Evolutionary conservation across 2,329 filamentous ascomycete genomes (phyloP), one percentile per base, ranked within the genome.

Genomic region (Parastagonospora nodorum): DNA sequence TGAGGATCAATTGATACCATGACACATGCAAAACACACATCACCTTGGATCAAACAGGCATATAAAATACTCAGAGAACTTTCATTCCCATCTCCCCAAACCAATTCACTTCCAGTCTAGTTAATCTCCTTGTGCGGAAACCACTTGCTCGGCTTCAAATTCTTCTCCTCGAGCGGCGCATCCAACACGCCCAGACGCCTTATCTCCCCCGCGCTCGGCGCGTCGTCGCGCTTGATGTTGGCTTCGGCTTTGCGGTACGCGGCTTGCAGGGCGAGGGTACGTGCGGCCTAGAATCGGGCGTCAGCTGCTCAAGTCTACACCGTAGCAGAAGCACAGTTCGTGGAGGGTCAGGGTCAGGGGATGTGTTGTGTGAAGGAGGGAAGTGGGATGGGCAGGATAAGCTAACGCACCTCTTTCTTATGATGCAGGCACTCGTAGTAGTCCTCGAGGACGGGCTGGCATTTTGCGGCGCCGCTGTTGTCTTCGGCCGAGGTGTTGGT

Each of bases 341-440:
- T n/a, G n/a, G n/a, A n/a, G n/a, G 0, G 2, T 19, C 8, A 19
- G 10, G 8, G 35, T 46, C 31, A 29, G 39, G 8, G 8, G 38
- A n/a, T 24, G 31, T 29, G 15, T n/a, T 24, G 12, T 4, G 14
- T 29, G 11, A 8, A 10, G 19, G 29, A 11, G 29, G 15, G 29
- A 11, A 27, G 24, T 7, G 8, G 75, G 14, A 14, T 15, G 28
- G 32, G 33, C 15, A 5, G 27, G 30, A 14, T 19, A 12, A 43
- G 36, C 4, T 28, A 12, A 76, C 84, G 51, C 70, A 97, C 94
- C 90, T 99, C 94, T 81, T 99, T 99, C 82, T 89, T 92, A 82
- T 99, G 94, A 76, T 99, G 94, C 72, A 99, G 80, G 77, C 95
- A 99, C 80, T 99, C 94, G 75, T 97, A 96, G 81, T 99, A 99